A percentile compares a stretch with the other conserved stretches of the same genome.
Evolutionary conservation across 2,329 filamentous ascomycete genomes (phyloP).

Genomic region (Neofusicoccum sp.): DNA sequence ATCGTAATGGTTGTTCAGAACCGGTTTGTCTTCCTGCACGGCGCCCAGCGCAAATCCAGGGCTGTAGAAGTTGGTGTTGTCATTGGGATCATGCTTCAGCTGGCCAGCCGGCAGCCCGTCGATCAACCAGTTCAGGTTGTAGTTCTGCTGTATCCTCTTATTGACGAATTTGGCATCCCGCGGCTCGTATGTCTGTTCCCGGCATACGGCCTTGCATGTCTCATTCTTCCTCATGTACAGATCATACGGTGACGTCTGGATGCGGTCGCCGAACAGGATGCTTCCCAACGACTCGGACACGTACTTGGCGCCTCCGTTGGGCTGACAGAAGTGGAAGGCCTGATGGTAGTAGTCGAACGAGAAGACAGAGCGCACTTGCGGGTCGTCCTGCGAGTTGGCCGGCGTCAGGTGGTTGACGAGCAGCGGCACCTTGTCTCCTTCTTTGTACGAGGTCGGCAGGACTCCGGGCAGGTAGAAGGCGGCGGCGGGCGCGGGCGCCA

Average conservation of each 20-base stretch:
- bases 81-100: constrained; percentile 73
- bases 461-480: constrained; percentile 97
- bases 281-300: constrained; percentile 90
- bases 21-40: constrained; percentile 49
- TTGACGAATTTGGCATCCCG: constrained; percentile 79
- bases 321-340: constrained; percentile 84
- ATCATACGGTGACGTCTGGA: constrained; percentile 94
- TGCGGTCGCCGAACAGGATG: constrained; percentile 95
- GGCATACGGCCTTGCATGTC: constrained; percentile 81
- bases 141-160: constrained; percentile 77
- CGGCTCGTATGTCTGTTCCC: constrained; percentile 65
- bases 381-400: constrained; percentile 73
- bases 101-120: constrained; percentile 93
- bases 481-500: constrained; percentile 42
- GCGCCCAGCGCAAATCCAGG: constrained; percentile 83
- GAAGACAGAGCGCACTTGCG: constrained; percentile 86
- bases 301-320: constrained; percentile 73
- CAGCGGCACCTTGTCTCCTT: constrained; percentile 77
- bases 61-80: constrained; percentile 80
- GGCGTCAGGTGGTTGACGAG: constrained; percentile 93
- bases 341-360: constrained; percentile 96
- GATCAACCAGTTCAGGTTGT: constrained; percentile 93
- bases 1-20: constrained; percentile 94
- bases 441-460: constrained; percentile 87
- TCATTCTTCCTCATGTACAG: constrained; percentile 85